A percentile compares a stretch with the other conserved stretches of the same genome.
These are phyloP conservation scores for Auxenochlorella protothecoides DNA, from an alignment of 139 green algal species.

Conservation along the genomic window DNA sequence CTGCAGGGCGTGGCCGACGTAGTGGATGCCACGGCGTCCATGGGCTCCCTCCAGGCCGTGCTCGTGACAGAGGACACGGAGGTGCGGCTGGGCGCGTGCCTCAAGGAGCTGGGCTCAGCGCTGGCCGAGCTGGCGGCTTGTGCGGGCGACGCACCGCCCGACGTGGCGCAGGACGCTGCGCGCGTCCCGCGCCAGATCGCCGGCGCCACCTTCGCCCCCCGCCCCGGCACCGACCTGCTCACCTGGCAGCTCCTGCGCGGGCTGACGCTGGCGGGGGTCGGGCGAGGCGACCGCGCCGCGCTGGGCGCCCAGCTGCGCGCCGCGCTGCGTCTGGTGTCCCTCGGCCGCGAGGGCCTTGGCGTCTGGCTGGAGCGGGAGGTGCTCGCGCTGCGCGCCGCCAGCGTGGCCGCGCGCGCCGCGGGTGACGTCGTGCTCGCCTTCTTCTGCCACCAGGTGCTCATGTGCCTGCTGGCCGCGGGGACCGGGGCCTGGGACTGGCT, in stretches of 20 bases:
- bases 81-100: neutral
- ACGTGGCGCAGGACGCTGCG: slow-evolving; percentile 2
- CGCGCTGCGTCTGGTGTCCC: neutral
- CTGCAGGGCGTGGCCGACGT: slow-evolving; percentile 7
- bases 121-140: slow-evolving; percentile 1
- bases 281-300: neutral
- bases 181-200: slow-evolving; percentile 12
- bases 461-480: slow-evolving; percentile 6
- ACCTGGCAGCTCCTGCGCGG: slow-evolving; percentile 2
- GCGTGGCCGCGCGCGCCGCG: neutral
- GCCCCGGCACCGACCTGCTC: slow-evolving; percentile 3
- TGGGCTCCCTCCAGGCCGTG: slow-evolving; percentile 12
- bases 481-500: neutral
- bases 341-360: neutral
- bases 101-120: slow-evolving; percentile 6
- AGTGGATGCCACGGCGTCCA: slow-evolving; percentile 1
- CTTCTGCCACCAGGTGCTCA: slow-evolving; percentile 11
- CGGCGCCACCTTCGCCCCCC: slow-evolving; percentile 1
- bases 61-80: slow-evolving; percentile 9
- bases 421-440: slow-evolving; percentile 6
- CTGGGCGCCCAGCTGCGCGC: slow-evolving; percentile 1
- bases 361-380: slow-evolving; percentile 12
- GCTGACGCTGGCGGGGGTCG: neutral
- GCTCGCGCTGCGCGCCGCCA: neutral
- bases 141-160: slow-evolving; percentile 1